phyloP scores from a whole-genome alignment of 345 rosid genomes.

The Carallia pectinifolia region DNA sequence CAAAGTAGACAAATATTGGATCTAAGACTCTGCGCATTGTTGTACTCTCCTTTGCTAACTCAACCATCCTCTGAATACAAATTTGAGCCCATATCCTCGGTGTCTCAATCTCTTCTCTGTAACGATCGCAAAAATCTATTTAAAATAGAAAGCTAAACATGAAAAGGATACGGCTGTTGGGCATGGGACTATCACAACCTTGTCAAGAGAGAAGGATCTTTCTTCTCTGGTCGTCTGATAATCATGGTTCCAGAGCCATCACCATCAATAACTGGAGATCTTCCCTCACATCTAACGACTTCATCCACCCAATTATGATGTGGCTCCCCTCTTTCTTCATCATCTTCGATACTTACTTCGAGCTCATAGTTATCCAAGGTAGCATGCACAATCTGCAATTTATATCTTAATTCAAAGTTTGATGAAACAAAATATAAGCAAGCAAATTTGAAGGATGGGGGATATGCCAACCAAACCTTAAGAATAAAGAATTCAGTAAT shows the following conservation, averaged over 20 bases:
- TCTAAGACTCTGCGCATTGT: conserved; percentile 79
- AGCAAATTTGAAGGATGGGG: neutral
- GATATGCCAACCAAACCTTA: neutral
- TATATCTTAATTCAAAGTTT: conserved; percentile 1
- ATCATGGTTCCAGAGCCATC: conserved; percentile 50
- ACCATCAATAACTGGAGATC: conserved; percentile 49
- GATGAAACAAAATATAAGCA: neutral
- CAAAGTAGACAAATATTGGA: conserved; percentile 76
- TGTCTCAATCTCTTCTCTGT: conserved; percentile 82
- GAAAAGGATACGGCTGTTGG: neutral
- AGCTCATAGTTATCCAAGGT: conserved; percentile 80
- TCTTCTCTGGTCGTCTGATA: conserved; percentile 61
- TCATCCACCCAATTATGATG: conserved; percentile 94
- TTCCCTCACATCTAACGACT: conserved; percentile 88
- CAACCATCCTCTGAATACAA: conserved; percentile 89
- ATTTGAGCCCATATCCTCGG: conserved; percentile 93
- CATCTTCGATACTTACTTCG: conserved; percentile 36
- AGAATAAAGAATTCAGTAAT: neutral
- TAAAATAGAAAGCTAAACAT: conserved; percentile 2
- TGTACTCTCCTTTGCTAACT: conserved; percentile 82
- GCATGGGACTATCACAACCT: conserved; percentile 37
- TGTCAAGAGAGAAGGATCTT: conserved; percentile 76
- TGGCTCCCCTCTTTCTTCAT: conserved; percentile 56
- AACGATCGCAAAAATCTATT: conserved; percentile 16
- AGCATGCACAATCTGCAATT: conserved; percentile 66